These are phyloP conservation scores for Eutrema yunnanense DNA, from an alignment of 345 rosid species.

Conservation along the genomic window DNA sequence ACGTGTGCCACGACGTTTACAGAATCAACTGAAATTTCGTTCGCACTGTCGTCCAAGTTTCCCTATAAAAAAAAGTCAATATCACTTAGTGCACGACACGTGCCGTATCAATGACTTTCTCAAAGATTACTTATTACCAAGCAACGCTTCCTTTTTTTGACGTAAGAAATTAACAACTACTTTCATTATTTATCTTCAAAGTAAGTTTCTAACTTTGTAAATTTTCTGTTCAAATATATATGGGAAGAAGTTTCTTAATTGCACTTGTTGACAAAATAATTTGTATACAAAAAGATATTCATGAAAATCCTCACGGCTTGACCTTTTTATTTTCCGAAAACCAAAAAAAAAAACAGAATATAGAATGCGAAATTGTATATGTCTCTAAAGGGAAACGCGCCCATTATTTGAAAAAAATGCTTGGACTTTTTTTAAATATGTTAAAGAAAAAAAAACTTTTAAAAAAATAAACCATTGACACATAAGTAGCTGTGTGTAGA, in stretches of 20 bases:
- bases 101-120: conserved; percentile 8
- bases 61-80: background rate
- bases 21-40: conserved; percentile 8
- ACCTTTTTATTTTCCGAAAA: background rate
- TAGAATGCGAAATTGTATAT: background rate
- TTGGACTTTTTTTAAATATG: no score
- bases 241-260: background rate
- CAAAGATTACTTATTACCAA: background rate
- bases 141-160: background rate
- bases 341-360: background rate
- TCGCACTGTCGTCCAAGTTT: background rate
- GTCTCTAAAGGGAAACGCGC: background rate
- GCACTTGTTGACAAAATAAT: background rate
- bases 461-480: background rate
- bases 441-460: background rate
- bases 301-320: background rate
- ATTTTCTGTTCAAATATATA: background rate
- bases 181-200: background rate
- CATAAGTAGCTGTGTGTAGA: no score
- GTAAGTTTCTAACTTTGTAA: background rate
- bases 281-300: background rate
- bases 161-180: background rate
- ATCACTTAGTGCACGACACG: conserved; percentile 12
- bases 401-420: background rate
- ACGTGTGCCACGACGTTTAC: background rate